A percentile compares a stretch with the other conserved stretches of the same genome.
These are phyloP conservation scores for Agrocybe chaxingu DNA, from an alignment of 768 basidiomycete species.

Conservation along the genomic window DNA sequence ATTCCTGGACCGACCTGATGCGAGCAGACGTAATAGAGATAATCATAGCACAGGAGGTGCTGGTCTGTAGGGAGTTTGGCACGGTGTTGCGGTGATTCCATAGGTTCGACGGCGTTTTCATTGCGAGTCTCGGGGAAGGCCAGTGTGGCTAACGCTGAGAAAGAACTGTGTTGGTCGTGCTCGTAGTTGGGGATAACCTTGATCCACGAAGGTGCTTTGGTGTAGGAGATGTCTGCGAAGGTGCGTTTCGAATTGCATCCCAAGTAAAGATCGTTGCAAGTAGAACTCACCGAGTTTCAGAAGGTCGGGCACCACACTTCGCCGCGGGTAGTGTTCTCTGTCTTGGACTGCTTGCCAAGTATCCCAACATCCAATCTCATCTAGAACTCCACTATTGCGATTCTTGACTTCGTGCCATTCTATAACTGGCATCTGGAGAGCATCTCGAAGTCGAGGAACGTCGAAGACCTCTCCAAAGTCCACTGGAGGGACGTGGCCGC, in stretches of 20 bases:
- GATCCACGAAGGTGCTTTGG: conserved; percentile 44
- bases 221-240: conserved; percentile 50
- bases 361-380: conserved; percentile 59
- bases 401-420: conserved; percentile 68
- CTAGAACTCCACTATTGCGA: conserved; percentile 30
- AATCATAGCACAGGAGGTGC: conserved; percentile 50
- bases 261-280: background rate
- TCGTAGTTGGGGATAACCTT: conserved; percentile 43
- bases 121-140: conserved; percentile 42
- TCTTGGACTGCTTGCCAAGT: conserved; percentile 46
- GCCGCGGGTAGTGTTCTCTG: conserved; percentile 33
- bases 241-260: background rate
- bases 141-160: conserved; percentile 44
- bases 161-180: conserved; percentile 41
- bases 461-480: conserved; percentile 63
- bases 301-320: conserved; percentile 30
- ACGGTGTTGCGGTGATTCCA: conserved; percentile 36
- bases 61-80: conserved; percentile 48
- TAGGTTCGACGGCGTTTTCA: conserved; percentile 35
- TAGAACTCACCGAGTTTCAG: conserved; percentile 39
- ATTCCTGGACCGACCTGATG: conserved; percentile 33
- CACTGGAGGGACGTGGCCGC: conserved; percentile 43
- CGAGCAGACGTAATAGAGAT: conserved; percentile 46
- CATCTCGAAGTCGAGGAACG: conserved; percentile 43
- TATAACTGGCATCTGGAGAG: conserved; percentile 44